Conservation (phyloP, 2,329 filamentous ascomycete species). For the Aspergillus sclerotialis region DNA sequence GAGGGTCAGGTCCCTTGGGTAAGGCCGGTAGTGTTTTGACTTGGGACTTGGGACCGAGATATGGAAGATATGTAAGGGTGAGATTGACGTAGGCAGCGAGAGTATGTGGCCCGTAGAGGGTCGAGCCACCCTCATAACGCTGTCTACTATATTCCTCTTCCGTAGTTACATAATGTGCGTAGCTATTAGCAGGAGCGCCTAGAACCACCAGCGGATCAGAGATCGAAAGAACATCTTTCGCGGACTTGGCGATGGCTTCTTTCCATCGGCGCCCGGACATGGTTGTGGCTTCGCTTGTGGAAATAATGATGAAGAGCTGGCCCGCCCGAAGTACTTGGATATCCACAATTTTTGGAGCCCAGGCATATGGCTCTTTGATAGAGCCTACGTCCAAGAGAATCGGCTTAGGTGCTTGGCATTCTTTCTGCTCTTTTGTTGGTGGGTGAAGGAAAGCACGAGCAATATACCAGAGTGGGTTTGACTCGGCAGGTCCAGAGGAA, state of each 20-base stretch:
- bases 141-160: constrained; percentile 76
- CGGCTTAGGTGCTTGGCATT: constrained; percentile 74
- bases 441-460: constrained; percentile 66
- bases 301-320: constrained; percentile 75
- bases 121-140: constrained; percentile 92
- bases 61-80: constrained; percentile 64
- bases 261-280: constrained; percentile 90
- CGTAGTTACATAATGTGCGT: constrained; percentile 75
- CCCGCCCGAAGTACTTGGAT: constrained; percentile 80
- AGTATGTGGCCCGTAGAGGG: constrained; percentile 75
- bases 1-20: constrained; percentile 57
- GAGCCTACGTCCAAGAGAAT: constrained; percentile 85
- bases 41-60: constrained; percentile 48
- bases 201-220: constrained; percentile 66
- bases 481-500: constrained; percentile 61
- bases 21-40: constrained; percentile 35
- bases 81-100: constrained; percentile 83
- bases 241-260: constrained; percentile 55
- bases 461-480: constrained; percentile 71
- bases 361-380: constrained; percentile 68
- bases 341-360: constrained; percentile 88
- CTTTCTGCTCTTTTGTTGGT: constrained; percentile 62
- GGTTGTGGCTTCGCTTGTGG: constrained; percentile 81
- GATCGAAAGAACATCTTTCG: constrained; percentile 45
- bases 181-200: constrained; percentile 83